phyloP scores from a whole-genome alignment of 192 early-diverging fungal species.

The Coemansia pectinata region DNA sequence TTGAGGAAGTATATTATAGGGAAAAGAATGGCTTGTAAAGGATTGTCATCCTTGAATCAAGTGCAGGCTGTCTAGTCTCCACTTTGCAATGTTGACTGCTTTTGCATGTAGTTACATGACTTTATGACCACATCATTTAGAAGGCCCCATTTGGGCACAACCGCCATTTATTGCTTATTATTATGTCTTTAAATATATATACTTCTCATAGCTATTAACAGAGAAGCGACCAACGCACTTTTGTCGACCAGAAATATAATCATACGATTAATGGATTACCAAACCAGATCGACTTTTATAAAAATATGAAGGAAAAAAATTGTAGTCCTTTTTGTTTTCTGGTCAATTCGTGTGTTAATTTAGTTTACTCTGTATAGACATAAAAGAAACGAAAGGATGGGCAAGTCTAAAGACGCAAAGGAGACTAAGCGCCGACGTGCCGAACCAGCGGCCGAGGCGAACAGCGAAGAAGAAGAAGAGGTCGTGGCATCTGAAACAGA shows the following conservation, averaged over 20 bases:
- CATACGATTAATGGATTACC: not conserved
- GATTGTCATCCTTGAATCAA: too few species aligned
- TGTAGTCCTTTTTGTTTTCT: not conserved
- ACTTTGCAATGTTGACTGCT: not conserved
- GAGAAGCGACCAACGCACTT: not conserved
- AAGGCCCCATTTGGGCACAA: not conserved
- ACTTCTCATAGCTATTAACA: not conserved
- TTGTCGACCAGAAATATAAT: not conserved
- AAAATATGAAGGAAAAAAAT: not conserved
- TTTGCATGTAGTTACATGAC: not conserved
- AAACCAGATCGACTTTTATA: not conserved
- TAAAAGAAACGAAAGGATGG: constrained; percentile 8
- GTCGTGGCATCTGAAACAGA: not conserved
- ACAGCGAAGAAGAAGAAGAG: not conserved
- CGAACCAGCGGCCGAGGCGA: not conserved
- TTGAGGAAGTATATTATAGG: too few species aligned
- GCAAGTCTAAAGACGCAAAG: constrained; percentile 9
- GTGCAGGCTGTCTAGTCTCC: not conserved
- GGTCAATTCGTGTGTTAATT: not conserved
- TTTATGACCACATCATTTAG: not conserved
- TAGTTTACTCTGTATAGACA: not conserved
- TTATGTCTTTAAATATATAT: not conserved
- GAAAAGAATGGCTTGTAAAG: too few species aligned
- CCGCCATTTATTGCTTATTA: not conserved
- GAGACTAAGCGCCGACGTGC: constrained; percentile 10